phyloP scores from a whole-genome alignment of 106 monocot species.

The Dioscorea dumetorum region DNA sequence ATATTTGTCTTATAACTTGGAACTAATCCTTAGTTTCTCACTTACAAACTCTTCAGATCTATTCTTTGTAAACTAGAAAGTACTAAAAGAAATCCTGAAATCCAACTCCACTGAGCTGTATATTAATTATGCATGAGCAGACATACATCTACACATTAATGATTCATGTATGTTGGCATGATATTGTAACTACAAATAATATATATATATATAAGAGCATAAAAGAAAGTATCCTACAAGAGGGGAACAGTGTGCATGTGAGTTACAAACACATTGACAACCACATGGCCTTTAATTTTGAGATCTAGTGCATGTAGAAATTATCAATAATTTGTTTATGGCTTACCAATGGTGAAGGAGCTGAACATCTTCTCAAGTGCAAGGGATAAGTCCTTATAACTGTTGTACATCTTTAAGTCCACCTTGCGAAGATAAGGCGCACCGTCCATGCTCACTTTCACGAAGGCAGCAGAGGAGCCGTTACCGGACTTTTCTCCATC shows the following conservation, averaged over 20 bases:
- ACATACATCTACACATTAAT: neutral
- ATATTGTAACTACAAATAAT: neutral
- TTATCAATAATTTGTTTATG: neutral
- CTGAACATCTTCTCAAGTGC: slow-evolving; percentile 71
- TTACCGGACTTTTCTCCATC: slow-evolving; percentile 15
- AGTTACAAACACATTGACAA: neutral
- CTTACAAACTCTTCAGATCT: neutral
- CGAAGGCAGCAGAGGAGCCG: slow-evolving; percentile 21
- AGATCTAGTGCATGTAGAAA: neutral
- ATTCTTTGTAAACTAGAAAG: neutral
- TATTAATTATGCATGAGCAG: neutral
- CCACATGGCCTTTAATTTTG: neutral
- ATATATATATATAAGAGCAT: neutral
- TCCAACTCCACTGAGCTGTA: no score
- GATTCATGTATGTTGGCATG: neutral
- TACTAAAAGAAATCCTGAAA: neutral
- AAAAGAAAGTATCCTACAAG: slow-evolving; percentile 1
- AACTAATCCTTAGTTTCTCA: neutral
- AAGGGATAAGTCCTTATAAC: slow-evolving; percentile 58
- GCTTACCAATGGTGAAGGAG: slow-evolving; percentile 45
- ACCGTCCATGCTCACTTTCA: slow-evolving; percentile 92
- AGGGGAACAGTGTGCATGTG: slow-evolving; percentile 2
- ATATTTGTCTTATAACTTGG: neutral
- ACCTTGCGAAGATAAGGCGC: slow-evolving; percentile 80
- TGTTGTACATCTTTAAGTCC: slow-evolving; percentile 61